Percentiles rank a stretch among this genome's conserved stretches.
Conservation (phyloP, 176 grass and related monocot genomes). For the Oryza rufipogon region DNA sequence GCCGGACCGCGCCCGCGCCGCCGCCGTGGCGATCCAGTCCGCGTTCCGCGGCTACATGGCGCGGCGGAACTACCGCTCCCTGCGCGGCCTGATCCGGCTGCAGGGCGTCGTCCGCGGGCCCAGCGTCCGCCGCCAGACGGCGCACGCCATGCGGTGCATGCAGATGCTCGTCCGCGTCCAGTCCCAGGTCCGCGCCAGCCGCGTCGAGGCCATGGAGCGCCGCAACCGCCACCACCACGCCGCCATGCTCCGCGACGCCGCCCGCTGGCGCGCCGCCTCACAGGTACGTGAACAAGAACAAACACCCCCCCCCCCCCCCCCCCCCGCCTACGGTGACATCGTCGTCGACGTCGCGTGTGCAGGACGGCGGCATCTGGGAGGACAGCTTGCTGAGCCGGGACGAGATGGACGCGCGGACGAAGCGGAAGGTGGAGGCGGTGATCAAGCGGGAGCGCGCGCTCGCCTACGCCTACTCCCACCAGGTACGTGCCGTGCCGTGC, state of each 20-base stretch:
- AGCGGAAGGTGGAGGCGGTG: slow-evolving; percentile 80
- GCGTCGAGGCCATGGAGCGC: slow-evolving; percentile 84
- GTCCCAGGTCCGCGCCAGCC: slow-evolving; percentile 69
- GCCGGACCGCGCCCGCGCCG: slow-evolving; percentile 51
- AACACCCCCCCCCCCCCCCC: no score
- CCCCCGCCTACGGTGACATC: background rate
- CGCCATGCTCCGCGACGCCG: slow-evolving; percentile 41
- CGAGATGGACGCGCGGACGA: slow-evolving; percentile 60
- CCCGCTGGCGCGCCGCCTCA: slow-evolving; percentile 22
- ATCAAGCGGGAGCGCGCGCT: slow-evolving; percentile 87
- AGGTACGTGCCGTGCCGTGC: slow-evolving; percentile 47
- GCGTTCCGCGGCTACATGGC: slow-evolving; percentile 79
- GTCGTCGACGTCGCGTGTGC: background rate
- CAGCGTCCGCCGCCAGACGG: slow-evolving; percentile 76
- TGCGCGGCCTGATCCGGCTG: slow-evolving; percentile 82
- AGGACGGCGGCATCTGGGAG: slow-evolving; percentile 58
- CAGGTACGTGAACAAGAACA: slow-evolving; percentile 30
- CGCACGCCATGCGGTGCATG: slow-evolving; percentile 84
- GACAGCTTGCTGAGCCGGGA: slow-evolving; percentile 69
- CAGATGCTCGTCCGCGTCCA: slow-evolving; percentile 88
- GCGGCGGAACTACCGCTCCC: slow-evolving; percentile 73
- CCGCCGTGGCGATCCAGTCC: slow-evolving; percentile 76
- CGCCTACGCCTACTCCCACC: slow-evolving; percentile 94
- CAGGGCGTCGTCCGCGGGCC: slow-evolving; percentile 71
- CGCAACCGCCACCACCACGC: slow-evolving; percentile 51